Conservation (phyloP, 345 rosid genomes). For the Salix viminalis region DNA sequence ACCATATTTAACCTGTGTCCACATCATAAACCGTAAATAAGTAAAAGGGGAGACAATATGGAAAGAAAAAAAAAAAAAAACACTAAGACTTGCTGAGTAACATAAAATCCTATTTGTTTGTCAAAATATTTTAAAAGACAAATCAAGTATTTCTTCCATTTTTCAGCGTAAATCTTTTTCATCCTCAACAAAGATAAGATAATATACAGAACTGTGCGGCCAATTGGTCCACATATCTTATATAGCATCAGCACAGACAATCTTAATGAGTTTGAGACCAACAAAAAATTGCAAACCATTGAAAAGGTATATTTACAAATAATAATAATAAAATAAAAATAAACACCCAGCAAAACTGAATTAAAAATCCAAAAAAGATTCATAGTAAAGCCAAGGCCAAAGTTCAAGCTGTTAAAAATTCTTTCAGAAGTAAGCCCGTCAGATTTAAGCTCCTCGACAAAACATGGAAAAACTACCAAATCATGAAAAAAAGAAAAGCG, state of each 20-base stretch:
- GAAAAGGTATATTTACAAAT: no score
- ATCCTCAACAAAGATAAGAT: background rate
- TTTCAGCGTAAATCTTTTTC: background rate
- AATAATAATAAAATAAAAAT: background rate
- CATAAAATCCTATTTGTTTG: background rate
- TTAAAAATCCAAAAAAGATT: background rate
- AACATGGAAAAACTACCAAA: background rate
- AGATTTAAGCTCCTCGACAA: background rate
- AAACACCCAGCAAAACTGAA: background rate
- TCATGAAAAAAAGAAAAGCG: no score
- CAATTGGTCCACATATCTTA: background rate
- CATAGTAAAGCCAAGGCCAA: background rate
- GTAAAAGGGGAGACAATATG: background rate
- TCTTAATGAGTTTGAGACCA: background rate
- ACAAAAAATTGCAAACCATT: background rate
- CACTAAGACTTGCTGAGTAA: background rate
- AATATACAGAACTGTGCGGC: background rate
- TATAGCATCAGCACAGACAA: background rate
- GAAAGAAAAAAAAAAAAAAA: background rate
- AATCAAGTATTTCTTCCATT: background rate
- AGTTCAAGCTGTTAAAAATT: background rate
- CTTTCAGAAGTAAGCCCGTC: background rate
- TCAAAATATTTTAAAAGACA: background rate
- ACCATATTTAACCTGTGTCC: conserved; percentile 61
- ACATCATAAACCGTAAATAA: background rate